Evolutionary conservation across 306 rosid genomes (phyloP).

Genomic region (Myrica gale): DNA sequence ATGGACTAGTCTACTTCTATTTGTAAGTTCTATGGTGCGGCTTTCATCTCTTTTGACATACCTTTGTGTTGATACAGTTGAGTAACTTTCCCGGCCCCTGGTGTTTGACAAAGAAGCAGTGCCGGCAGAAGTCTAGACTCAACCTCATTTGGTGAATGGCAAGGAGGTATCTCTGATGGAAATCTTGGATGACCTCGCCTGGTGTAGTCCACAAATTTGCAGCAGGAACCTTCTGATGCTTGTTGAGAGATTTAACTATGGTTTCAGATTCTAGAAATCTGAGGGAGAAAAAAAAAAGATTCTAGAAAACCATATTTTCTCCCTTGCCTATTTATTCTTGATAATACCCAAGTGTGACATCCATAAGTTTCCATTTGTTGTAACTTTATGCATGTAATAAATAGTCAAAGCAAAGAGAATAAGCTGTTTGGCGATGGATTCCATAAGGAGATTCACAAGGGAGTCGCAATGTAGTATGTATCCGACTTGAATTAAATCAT

Average conservation of each 20-base stretch:
- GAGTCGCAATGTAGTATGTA: not conserved
- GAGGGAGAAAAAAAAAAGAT: not conserved
- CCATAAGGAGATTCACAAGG: not conserved
- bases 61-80: slow-evolving; percentile 42
- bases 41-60: slow-evolving; percentile 12
- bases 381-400: not conserved
- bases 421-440: not conserved
- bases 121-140: slow-evolving; percentile 54
- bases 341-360: not conserved
- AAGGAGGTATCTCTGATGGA: not conserved
- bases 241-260: not conserved
- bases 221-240: not conserved
- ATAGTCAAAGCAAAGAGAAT: not conserved
- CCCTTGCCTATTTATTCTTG: not conserved
- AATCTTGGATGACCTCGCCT: not conserved
- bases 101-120: slow-evolving; percentile 75
- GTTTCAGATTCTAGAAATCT: not conserved
- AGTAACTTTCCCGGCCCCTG: slow-evolving; percentile 82
- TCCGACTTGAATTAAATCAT: not conserved
- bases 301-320: not conserved
- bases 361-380: not conserved
- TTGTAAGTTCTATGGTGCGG: not conserved
- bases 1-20: slow-evolving; percentile 1
- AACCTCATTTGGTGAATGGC: slow-evolving; percentile 61
- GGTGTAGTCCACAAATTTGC: not conserved